phyloP scores from a whole-genome alignment of 1,284 basidiomycete genomes.

The Neonothopanus nambi region DNA sequence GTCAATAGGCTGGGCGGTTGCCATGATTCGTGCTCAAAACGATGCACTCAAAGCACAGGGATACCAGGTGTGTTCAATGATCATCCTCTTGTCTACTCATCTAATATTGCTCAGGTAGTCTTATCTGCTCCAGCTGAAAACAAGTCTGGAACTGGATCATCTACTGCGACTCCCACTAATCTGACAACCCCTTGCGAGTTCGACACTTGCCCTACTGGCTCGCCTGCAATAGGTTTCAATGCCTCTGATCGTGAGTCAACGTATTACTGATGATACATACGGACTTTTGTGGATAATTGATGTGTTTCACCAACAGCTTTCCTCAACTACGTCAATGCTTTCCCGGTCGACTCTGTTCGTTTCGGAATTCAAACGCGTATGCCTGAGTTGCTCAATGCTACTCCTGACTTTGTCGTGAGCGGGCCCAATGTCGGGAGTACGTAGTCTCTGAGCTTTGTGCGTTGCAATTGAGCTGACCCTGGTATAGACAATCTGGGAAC shows the following conservation, averaged over 20 bases:
- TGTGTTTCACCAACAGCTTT: constrained; percentile 22
- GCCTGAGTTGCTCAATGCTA: constrained; percentile 33
- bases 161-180: constrained; percentile 20
- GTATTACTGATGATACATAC: not conserved
- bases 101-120: constrained; percentile 27
- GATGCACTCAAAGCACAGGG: constrained; percentile 31
- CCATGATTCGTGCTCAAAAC: constrained; percentile 37
- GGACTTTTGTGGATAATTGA: not conserved
- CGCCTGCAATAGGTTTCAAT: constrained; percentile 38
- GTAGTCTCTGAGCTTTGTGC: constrained; percentile 9
- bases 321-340: constrained; percentile 30
- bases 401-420: constrained; percentile 42
- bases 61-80: constrained; percentile 27
- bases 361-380: constrained; percentile 39
- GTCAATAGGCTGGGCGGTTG: constrained; percentile 35
- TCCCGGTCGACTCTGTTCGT: constrained; percentile 34
- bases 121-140: constrained; percentile 40
- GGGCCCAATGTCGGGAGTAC: constrained; percentile 43
- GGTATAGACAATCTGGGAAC: constrained; percentile 33
- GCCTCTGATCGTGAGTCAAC: constrained; percentile 34
- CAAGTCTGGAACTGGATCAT: constrained; percentile 38
- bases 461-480: not conserved
- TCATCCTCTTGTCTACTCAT: not conserved
- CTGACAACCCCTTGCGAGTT: constrained; percentile 37
- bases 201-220: constrained; percentile 36